Base-by-base conservation (phyloP, 1,284 basidiomycete species). In the Exobasidium cylindrosporum region DNA sequence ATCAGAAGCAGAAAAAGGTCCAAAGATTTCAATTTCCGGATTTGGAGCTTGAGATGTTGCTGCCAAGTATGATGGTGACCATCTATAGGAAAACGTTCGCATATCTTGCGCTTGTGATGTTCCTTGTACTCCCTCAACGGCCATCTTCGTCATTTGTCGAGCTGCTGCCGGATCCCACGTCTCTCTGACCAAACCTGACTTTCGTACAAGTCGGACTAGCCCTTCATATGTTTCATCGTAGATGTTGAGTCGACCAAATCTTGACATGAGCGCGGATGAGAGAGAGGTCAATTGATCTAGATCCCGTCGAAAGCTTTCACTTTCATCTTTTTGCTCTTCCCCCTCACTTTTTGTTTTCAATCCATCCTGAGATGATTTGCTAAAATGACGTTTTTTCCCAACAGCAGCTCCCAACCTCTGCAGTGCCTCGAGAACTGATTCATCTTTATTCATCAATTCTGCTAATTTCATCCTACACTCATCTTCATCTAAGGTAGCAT, bases 361-460 rank as follows among this genome's bases (percentile, higher is more conserved):
- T 82, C 89, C 88, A 7, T 40, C 35, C 17, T 17, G 35, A 7
- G 67, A 84, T 81, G 70, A 85, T 86, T 66, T 89, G 90, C 73
- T 86, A 86, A 60, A 85, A 40, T 62, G 53, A 55, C 7, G 35
- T 59, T 11, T 84, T 44, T 73, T 80, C 84, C 89, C 83, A 0
- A 64, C 49, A 6, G 61, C 58, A 13, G 64, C 83, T 10, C 95
- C 95, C 0, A 97, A 82, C 23, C 95, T 86, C 68, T 93, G 91
- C 60, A 98, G 81, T 3, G 92, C 90, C 77, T 92, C 90, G 26
- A 97, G 83, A 0, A 97, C 90, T 0, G 90, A 90, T 82, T 98
- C 95, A 2, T 91, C 91, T 65, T 89, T 89, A 81, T 89, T 88
- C 79, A 97, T 84, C 79, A 88, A 83, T 10, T 83, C 82, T 1